Percentiles rank a stretch among this genome's conserved stretches.
Conservation (phyloP, 2,329 filamentous ascomycete species). For the Penicillium concentricum region DNA sequence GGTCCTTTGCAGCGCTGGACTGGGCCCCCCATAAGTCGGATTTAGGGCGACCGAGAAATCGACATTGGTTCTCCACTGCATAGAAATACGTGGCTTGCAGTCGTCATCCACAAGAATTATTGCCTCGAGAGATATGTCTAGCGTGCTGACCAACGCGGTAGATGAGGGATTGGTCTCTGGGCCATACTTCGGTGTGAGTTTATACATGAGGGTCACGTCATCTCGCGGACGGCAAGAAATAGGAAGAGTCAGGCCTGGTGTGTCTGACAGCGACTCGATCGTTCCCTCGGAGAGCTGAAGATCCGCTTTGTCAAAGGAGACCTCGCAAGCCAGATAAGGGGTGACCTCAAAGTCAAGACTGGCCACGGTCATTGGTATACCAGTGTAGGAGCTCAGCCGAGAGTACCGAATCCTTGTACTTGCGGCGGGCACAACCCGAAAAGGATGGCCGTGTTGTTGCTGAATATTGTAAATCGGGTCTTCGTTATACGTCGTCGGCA, state of each 20-base stretch:
- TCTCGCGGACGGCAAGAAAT: conserved; percentile 53
- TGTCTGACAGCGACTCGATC: conserved; percentile 44
- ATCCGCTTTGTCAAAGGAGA: conserved; percentile 50
- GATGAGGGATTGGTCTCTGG: conserved; percentile 37
- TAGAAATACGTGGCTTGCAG: conserved; percentile 46
- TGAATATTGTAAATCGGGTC: conserved; percentile 54
- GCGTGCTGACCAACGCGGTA: conserved; percentile 38
- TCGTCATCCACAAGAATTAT: conserved; percentile 40
- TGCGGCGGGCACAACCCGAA: conserved; percentile 55
- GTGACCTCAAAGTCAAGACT: conserved; percentile 58
- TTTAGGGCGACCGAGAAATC: conserved; percentile 50
- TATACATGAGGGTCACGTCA: conserved; percentile 58
- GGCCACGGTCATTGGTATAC: conserved; percentile 50
- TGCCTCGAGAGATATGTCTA: conserved; percentile 51
- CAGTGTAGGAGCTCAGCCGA: conserved; percentile 44
- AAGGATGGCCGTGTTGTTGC: conserved; percentile 53
- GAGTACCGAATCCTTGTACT: conserved; percentile 58
- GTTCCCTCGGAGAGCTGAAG: conserved; percentile 49
- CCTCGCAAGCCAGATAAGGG: conserved; percentile 50
- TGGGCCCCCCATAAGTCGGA: conserved; percentile 47
- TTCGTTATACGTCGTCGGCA: conserved; percentile 51
- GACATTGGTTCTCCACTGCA: conserved; percentile 51
- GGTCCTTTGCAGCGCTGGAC: conserved; percentile 45
- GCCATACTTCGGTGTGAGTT: conserved; percentile 44
- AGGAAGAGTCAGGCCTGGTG: conserved; percentile 35